phyloP scores from a whole-genome alignment of 2,329 filamentous ascomycete genomes.

The Septoria petroselini region DNA sequence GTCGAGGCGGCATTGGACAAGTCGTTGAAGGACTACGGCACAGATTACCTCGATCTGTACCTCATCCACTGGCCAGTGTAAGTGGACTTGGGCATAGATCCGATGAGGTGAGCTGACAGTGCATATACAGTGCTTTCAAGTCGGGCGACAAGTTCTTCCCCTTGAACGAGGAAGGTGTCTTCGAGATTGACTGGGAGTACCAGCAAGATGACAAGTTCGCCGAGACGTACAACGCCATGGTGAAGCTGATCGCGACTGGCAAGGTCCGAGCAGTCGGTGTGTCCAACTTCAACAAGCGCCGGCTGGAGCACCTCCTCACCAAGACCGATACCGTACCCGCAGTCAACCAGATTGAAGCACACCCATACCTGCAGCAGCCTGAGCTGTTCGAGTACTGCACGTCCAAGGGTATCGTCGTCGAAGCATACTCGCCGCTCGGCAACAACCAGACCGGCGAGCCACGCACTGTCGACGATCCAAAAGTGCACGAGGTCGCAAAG shows the following conservation, averaged over 20 bases:
- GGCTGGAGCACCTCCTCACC: slow-evolving; percentile 28
- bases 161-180: slow-evolving; percentile 31
- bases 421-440: slow-evolving; percentile 28
- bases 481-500: slow-evolving; percentile 23
- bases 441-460: slow-evolving; percentile 40
- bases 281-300: slow-evolving; percentile 29
- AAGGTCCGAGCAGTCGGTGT: slow-evolving; percentile 34
- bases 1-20: slow-evolving; percentile 25
- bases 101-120: not conserved
- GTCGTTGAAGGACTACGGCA: slow-evolving; percentile 44
- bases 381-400: slow-evolving; percentile 26
- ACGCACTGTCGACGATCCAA: slow-evolving; percentile 23
- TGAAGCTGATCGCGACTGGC: slow-evolving; percentile 28
- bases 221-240: slow-evolving; percentile 30
- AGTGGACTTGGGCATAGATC: slow-evolving; percentile 41
- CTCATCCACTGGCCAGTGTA: slow-evolving; percentile 51
- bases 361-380: slow-evolving; percentile 27
- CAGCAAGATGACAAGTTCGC: slow-evolving; percentile 39
- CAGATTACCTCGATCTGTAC: slow-evolving; percentile 50
- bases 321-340: slow-evolving; percentile 25
- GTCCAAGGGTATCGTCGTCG: slow-evolving; percentile 26
- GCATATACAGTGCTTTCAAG: slow-evolving; percentile 20
- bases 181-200: slow-evolving; percentile 37
- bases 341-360: slow-evolving; percentile 30
- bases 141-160: slow-evolving; percentile 41